Evolutionary conservation across 176 grass and related monocot genomes (phyloP).

Genomic region (Aegilops bicornis): DNA sequence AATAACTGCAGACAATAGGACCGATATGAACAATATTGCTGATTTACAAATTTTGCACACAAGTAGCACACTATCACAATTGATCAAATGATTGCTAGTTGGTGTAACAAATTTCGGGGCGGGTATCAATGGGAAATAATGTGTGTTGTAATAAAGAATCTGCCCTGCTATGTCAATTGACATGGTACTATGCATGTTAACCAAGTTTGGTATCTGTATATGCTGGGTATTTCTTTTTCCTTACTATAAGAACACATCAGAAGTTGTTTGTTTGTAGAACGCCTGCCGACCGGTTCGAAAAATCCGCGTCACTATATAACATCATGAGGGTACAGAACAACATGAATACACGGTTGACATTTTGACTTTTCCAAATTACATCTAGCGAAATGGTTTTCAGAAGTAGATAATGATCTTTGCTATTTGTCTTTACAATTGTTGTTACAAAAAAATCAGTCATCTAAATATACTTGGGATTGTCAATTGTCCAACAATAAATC

Average conservation of each 20-base stretch:
- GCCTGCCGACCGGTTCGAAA: not conserved
- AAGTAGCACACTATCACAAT: too few species aligned
- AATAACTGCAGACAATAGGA: too few species aligned
- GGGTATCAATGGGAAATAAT: too few species aligned
- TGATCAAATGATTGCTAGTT: too few species aligned
- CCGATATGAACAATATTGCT: too few species aligned
- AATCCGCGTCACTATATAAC: not conserved
- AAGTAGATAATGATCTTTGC: not conserved
- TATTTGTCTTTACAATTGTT: constrained; percentile 11
- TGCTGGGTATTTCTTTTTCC: too few species aligned
- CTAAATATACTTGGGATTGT: not conserved
- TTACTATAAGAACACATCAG: not conserved
- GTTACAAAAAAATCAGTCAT: constrained; percentile 1
- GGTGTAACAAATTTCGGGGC: too few species aligned
- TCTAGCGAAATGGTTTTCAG: not conserved
- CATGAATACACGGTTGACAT: not conserved
- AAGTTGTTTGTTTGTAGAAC: not conserved
- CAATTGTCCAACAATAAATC: not conserved
- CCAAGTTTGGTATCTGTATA: too few species aligned
- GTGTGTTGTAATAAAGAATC: too few species aligned
- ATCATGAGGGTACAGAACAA: not conserved
- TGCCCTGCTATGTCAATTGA: too few species aligned
- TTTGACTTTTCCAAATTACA: not conserved
- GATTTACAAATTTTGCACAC: too few species aligned
- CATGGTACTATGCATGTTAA: too few species aligned